Conservation (phyloP, 2,329 filamentous ascomycete genomes). For the Ramichloridium luteum region DNA sequence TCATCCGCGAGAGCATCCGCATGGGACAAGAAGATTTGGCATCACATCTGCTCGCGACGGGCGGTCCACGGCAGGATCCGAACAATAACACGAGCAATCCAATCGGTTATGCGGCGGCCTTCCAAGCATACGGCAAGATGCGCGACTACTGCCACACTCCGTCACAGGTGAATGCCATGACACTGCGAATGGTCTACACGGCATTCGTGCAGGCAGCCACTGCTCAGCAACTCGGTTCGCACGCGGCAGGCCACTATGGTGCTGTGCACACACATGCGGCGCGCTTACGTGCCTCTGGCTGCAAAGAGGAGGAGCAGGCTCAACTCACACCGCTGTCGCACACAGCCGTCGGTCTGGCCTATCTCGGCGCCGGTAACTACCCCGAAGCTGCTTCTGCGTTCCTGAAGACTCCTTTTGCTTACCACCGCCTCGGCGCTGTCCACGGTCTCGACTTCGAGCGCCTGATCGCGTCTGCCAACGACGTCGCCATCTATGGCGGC, state of each 20-base stretch:
- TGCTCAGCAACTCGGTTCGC: slow-evolving; percentile 28
- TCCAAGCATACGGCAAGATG: slow-evolving; percentile 74
- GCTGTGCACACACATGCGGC: slow-evolving; percentile 47
- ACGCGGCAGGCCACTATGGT: slow-evolving; percentile 34
- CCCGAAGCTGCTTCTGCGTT: slow-evolving; percentile 61
- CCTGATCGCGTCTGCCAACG: slow-evolving; percentile 67
- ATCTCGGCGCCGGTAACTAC: slow-evolving; percentile 46
- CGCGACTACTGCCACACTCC: slow-evolving; percentile 76
- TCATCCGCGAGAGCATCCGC: slow-evolving; percentile 87
- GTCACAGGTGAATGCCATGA: slow-evolving; percentile 73
- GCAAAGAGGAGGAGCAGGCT: slow-evolving; percentile 45
- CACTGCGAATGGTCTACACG: slow-evolving; percentile 64
- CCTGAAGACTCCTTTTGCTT: slow-evolving; percentile 46
- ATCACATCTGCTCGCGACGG: slow-evolving; percentile 66
- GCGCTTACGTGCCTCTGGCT: slow-evolving; percentile 30
- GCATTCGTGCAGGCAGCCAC: slow-evolving; percentile 62
- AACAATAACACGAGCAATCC: slow-evolving; percentile 9
- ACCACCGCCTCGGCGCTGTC: slow-evolving; percentile 29
- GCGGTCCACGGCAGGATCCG: slow-evolving; percentile 33
- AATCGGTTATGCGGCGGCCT: slow-evolving; percentile 55
- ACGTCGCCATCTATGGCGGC: slow-evolving; percentile 83
- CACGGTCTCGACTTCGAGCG: slow-evolving; percentile 48
- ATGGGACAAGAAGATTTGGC: slow-evolving; percentile 93
- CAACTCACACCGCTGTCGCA: slow-evolving; percentile 54
- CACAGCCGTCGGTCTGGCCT: slow-evolving; percentile 48